Percentiles rank a stretch among this genome's conserved stretches.
Conservation (phyloP, 441 rosid species). For the Brassica hybrid region DNA sequence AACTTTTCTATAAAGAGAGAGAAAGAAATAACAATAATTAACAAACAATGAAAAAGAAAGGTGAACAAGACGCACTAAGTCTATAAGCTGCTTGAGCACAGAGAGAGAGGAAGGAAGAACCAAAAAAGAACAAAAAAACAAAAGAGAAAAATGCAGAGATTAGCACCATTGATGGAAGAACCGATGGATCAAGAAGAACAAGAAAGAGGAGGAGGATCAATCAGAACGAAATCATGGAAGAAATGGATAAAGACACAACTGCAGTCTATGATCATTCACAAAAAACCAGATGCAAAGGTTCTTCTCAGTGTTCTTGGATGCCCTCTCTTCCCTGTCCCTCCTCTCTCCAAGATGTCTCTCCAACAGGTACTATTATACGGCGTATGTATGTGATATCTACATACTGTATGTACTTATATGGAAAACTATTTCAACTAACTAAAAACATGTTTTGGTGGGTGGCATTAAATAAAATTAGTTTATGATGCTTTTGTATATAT, state of each 20-base stretch:
- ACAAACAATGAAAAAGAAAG: constrained; percentile 49
- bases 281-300: constrained; percentile 63
- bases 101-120: constrained; percentile 18
- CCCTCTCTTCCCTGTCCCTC: constrained; percentile 80
- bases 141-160: constrained; percentile 40
- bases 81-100: constrained; percentile 43
- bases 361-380: constrained; percentile 51
- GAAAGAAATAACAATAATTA: constrained; percentile 35
- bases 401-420: background rate
- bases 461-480: background rate
- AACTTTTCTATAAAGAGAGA: constrained; percentile 32
- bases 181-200: constrained; percentile 62
- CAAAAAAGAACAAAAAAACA: background rate
- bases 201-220: constrained; percentile 25
- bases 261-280: constrained; percentile 49
- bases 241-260: constrained; percentile 73
- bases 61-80: constrained; percentile 46
- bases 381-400: background rate
- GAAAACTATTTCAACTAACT: constrained; percentile 13
- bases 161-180: constrained; percentile 82
- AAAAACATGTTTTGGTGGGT: background rate
- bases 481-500: background rate
- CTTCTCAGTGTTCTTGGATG: constrained; percentile 85
- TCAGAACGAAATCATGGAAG: constrained; percentile 57
- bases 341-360: constrained; percentile 49